A percentile compares a stretch with the other conserved stretches of the same genome.
These are phyloP conservation scores for Ophiocordyceps sinensis DNA, from an alignment of 2,329 filamentous ascomycete genomes.

Conservation along the genomic window DNA sequence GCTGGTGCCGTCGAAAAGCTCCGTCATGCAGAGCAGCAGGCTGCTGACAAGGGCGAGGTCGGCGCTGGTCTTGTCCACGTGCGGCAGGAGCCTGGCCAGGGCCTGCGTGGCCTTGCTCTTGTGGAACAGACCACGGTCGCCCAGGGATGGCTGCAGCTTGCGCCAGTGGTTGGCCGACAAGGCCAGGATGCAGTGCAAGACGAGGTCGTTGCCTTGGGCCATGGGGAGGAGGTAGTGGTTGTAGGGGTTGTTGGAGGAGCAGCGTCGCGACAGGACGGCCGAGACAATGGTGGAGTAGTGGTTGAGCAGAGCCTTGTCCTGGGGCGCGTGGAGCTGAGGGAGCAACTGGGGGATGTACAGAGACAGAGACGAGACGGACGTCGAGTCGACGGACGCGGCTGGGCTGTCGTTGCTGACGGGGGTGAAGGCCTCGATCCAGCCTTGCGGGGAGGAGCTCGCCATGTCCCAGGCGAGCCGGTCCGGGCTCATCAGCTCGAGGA, in stretches of 20 bases:
- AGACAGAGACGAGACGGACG: conserved; percentile 9
- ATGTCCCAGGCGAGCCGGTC: conserved; percentile 9
- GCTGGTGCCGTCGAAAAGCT: conserved; percentile 26
- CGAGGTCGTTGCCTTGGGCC: conserved; percentile 16
- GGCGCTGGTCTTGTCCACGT: conserved; percentile 16
- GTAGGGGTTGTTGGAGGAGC: conserved; percentile 15
- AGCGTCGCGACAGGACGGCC: conserved; percentile 16
- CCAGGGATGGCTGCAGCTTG: conserved; percentile 16
- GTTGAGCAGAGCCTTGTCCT: conserved; percentile 18
- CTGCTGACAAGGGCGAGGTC: conserved; percentile 23
- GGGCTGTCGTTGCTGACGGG: conserved; percentile 11
- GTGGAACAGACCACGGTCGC: conserved; percentile 14
- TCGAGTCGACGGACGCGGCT: conserved; percentile 7
- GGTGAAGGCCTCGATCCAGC: conserved; percentile 12
- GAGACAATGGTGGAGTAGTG: conserved; percentile 20
- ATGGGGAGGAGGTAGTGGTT: conserved; percentile 17
- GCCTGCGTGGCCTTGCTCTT: conserved; percentile 17
- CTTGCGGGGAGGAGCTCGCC: conserved; percentile 7
- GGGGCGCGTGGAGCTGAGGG: conserved; percentile 13
- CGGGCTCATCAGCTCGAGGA: conserved; percentile 8
- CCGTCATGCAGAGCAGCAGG: conserved; percentile 26
- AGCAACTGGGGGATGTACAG: conserved; percentile 15
- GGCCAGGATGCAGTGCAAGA: conserved; percentile 18
- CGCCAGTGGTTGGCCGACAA: conserved; percentile 20
- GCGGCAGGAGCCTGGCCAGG: conserved; percentile 16